These are phyloP conservation scores for Paramecium tetraurelia DNA, from an alignment of 73 alveolate species.

Conservation along the genomic window DNA sequence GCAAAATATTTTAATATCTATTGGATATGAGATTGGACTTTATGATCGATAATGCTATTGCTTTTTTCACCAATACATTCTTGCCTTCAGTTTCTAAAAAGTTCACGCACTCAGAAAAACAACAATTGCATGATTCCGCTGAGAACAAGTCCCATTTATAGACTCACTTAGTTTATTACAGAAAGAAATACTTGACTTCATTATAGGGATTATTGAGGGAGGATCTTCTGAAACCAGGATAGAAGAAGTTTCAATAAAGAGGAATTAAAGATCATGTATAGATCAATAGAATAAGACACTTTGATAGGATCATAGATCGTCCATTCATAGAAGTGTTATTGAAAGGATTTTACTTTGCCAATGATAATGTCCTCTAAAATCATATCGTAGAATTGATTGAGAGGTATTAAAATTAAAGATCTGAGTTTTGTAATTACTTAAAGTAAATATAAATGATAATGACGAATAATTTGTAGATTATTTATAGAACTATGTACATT, in stretches of 20 bases:
- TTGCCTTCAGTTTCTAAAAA: neutral
- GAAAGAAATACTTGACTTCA: neutral
- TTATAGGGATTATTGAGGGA: neutral
- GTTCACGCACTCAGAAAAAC: neutral
- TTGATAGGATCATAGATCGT: neutral
- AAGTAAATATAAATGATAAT: conserved; percentile 5
- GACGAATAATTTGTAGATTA: neutral
- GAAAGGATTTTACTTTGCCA: neutral
- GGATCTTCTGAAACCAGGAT: conserved; percentile 19
- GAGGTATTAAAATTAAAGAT: neutral
- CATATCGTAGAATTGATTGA: conserved; percentile 9
- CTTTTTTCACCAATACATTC: neutral
- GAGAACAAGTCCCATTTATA: neutral
- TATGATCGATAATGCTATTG: conserved; percentile 24
- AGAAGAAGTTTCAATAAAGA: neutral
- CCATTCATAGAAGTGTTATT: conserved; percentile 25
- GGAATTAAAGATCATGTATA: neutral
- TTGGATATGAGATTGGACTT: conserved; percentile 23
- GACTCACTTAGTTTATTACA: neutral
- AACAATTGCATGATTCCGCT: neutral
- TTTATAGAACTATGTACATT: neutral
- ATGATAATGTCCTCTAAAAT: neutral
- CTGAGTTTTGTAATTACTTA: neutral
- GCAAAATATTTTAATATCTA: conserved; percentile 11
- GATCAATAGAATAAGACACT: conserved; percentile 8